Evolutionary conservation across 208 protist genomes (phyloP).

Genomic region (Borovskyia barvae): DNA sequence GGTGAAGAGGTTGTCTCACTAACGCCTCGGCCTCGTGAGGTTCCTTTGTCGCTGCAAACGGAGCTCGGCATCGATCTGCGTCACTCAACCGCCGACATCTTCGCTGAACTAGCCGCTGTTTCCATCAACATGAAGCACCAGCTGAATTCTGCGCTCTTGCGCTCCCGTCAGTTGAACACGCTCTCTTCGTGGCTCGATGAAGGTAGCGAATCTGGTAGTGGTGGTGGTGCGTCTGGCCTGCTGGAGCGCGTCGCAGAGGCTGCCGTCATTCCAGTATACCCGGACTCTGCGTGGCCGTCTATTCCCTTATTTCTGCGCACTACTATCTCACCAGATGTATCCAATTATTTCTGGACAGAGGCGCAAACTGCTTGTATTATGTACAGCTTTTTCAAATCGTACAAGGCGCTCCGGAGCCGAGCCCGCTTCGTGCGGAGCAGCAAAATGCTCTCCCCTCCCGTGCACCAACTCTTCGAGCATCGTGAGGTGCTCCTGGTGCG

Average conservation of each 20-base stretch:
- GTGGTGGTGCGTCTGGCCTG: slow-evolving; percentile 29
- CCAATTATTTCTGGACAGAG: slow-evolving; percentile 64
- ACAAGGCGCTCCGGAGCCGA: slow-evolving; percentile 23
- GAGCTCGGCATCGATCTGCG: slow-evolving; percentile 76
- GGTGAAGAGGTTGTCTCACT: slow-evolving; percentile 22
- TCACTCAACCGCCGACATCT: slow-evolving; percentile 52
- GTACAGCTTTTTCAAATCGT: slow-evolving; percentile 47
- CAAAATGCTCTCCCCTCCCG: slow-evolving; percentile 66
- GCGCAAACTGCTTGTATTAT: slow-evolving; percentile 37
- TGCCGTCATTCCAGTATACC: slow-evolving; percentile 54
- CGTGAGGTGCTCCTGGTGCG: slow-evolving; percentile 24
- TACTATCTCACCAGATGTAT: slow-evolving; percentile 33
- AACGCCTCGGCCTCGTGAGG: slow-evolving; percentile 67
- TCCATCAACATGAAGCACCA: slow-evolving; percentile 82
- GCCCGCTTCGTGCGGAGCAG: slow-evolving; percentile 47
- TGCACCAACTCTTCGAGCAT: slow-evolving; percentile 58
- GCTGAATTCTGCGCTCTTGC: slow-evolving; percentile 63
- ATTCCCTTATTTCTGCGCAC: slow-evolving; percentile 82
- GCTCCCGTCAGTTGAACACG: slow-evolving; percentile 46
- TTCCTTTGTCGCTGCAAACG: slow-evolving; percentile 67
- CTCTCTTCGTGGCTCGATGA: slow-evolving; percentile 58
- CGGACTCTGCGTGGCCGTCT: slow-evolving; percentile 33
- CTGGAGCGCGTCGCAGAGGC: slow-evolving; percentile 26
- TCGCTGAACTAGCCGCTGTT: slow-evolving; percentile 58
- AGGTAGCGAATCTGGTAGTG: slow-evolving; percentile 4